Base-by-base conservation (phyloP, 139 green algal species). In the Zygnema circumcarinatum region DNA sequence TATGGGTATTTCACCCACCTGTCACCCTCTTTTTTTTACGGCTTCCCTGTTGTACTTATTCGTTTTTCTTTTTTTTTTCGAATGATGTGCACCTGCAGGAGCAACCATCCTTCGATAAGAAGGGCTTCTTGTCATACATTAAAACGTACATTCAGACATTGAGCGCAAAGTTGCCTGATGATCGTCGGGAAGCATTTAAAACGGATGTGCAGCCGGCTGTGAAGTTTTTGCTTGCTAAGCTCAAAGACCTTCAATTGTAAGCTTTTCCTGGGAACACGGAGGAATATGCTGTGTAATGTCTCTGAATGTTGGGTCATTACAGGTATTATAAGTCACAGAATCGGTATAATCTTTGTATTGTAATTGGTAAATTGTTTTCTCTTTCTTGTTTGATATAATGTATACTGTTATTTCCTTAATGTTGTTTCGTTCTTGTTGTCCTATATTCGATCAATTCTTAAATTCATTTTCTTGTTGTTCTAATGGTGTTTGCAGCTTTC, bases 191-290 rank as follows among this genome's bases (percentile, higher is more conserved):
- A 39, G 83, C 94, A 54, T 94, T 95, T 84, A 95, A 94, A 79
- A 79, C 62, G 33, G 92, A 95, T 67, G 74, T 92, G 1, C 89
- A 93, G 47, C 32, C 78, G 1, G 93, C 89, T n/a, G 91, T 93
- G 74, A 95, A 95, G 75, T 94, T 88, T 72, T 87, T 95, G 42
- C 20, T 95, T 1, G 38, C 87, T 79, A 94, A 94, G 42, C 74
- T 94, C 79, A 93, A 89, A 67, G 93, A 95, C 41, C 88, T 95
- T 2, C 93, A 95, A 76, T 94, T 95, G 92, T 94, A 56, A 89
- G 92, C 38, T 29, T 47, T 2, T 62, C n/a, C n/a, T n/a, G n/a
- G n/a, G n/a, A n/a, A n/a, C n/a, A n/a, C n/a, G n/a, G n/a, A n/a
- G n/a, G n/a, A n/a, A n/a, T n/a, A n/a, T n/a, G n/a, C n/a, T n/a